phyloP scores from a whole-genome alignment of 495 filamentous ascomycete genomes.

The Umbilicaria muhlenbergii region DNA sequence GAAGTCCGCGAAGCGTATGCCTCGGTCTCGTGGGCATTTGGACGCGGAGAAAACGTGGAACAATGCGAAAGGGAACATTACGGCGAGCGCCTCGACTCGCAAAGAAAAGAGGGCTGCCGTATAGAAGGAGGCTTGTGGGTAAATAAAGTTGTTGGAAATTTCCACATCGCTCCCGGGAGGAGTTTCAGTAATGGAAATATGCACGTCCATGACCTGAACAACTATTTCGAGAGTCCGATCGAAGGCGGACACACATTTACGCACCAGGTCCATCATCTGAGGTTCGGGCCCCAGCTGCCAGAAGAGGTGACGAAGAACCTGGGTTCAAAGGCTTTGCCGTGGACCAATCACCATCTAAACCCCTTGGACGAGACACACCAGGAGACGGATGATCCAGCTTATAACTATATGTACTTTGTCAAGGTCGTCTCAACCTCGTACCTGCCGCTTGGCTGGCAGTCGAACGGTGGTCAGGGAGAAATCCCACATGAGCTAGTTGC shows the following conservation, averaged over 20 bases:
- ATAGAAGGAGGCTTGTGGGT: constrained; percentile 86
- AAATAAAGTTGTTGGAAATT: constrained; percentile 97
- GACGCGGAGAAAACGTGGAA: constrained; percentile 78
- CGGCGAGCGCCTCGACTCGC: constrained; percentile 65
- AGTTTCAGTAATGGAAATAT: constrained; percentile 88
- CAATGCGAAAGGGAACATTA: constrained; percentile 95
- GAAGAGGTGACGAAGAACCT: constrained; percentile 48
- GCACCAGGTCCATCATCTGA: constrained; percentile 77
- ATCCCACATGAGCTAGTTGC: constrained; percentile 10
- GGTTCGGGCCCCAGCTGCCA: constrained; percentile 86
- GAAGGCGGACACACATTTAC: constrained; percentile 66
- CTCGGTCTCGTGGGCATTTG: constrained; percentile 77
- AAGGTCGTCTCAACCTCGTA: constrained; percentile 96
- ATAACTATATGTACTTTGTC: constrained; percentile 98
- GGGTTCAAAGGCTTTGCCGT: constrained; percentile 37
- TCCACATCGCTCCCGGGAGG: constrained; percentile 93
- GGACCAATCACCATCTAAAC: constrained; percentile 84
- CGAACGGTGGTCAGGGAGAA: constrained; percentile 19
- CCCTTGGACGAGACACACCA: constrained; percentile 78
- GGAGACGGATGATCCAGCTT: constrained; percentile 61
- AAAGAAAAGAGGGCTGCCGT: constrained; percentile 84
- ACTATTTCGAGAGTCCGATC: constrained; percentile 60
- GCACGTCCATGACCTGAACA: constrained; percentile 93
- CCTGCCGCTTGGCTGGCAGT: constrained; percentile 72
- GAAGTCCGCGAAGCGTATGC: constrained; percentile 94